These are phyloP conservation scores for Filobasidium uniguttulatum DNA, from an alignment of 1,284 basidiomycete genomes.

Conservation along the genomic window DNA sequence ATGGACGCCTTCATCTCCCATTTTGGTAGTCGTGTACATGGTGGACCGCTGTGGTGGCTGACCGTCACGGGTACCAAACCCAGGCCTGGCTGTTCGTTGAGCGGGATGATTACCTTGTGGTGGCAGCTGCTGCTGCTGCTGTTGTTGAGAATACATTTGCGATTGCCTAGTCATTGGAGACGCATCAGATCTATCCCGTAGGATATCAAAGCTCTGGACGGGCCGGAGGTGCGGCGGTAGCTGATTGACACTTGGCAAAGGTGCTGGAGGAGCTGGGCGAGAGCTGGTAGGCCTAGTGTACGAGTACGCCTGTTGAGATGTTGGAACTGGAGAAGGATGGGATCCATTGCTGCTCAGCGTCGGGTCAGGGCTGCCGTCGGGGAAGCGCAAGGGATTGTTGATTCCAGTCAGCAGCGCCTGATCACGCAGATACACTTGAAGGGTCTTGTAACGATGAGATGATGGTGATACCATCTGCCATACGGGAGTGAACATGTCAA, in stretches of 20 bases:
- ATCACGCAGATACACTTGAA: constrained; percentile 41
- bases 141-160: no score
- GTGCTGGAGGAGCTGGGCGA: no score
- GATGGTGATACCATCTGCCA: constrained; percentile 43
- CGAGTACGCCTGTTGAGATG: no score
- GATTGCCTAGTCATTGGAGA: no score
- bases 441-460: constrained; percentile 40
- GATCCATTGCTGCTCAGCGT: no score
- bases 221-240: background rate
- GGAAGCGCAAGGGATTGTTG: no score
- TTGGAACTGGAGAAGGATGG: no score
- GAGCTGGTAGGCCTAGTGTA: no score
- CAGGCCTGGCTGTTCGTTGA: background rate
- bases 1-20: background rate
- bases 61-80: background rate
- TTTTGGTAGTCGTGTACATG: constrained; percentile 13
- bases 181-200: background rate
- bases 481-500: background rate
- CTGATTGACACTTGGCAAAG: background rate
- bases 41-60: constrained; percentile 1
- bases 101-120: no score
- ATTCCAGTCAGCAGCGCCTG: no score
- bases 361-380: no score
- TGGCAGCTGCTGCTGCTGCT: no score
- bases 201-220: background rate